Base-by-base conservation (phyloP, 2,329 filamentous ascomycete genomes). In the Chaetomiaceae sp. region DNA sequence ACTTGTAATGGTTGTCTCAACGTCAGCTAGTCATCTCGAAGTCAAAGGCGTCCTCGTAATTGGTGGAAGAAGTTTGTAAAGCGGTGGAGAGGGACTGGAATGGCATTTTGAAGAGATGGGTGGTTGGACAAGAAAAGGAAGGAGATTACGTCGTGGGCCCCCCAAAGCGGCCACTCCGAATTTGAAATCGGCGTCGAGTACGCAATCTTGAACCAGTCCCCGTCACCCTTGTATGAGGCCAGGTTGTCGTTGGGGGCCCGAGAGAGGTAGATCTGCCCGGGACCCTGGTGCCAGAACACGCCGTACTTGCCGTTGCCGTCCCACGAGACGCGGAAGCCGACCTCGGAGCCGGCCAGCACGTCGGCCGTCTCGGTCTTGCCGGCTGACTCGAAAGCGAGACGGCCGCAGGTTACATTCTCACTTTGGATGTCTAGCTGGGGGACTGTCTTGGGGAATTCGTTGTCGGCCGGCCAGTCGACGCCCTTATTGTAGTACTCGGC, bases 171-270 rank as follows among this genome's bases (percentile, higher is more conserved):
- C 51, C 51, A 53, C 14, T 45, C 7, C 9, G 32, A 47, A 26
- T 49, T 30, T 2, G 27, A 37, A 4, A 47, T 5, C 48, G 3
- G 48, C 51, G 1, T 24, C 48, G n/a, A 47, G 45, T 8, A 48
- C n/a, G n/a, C 51, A 27, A 53, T 51, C 40, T 53, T 53, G 48
- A 53, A 53, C 51, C 51, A 53, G 15, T 53, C 48, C 1, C 51
- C 51, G 12, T 53, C 48, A 4, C 48, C 51, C 1, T 34, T 11
- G 39, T 53, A 51, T 3, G n/a, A 12, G 36, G 19, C 20, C 22
- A 50, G 35, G 14, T 51, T 44, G 8, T 46, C 51, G 12, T 46
- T 34, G 5, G 47, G 51, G 3, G 47, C 49, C 1, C 38, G 49
- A 7, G 51, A 51, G 1, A 54, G 43, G 19, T 54, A 54, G 15